Evolutionary conservation across 2,329 filamentous ascomycete genomes (phyloP), one percentile per base, ranked within the genome.

Genomic region (Neofusicoccum kwambonambiense): DNA sequence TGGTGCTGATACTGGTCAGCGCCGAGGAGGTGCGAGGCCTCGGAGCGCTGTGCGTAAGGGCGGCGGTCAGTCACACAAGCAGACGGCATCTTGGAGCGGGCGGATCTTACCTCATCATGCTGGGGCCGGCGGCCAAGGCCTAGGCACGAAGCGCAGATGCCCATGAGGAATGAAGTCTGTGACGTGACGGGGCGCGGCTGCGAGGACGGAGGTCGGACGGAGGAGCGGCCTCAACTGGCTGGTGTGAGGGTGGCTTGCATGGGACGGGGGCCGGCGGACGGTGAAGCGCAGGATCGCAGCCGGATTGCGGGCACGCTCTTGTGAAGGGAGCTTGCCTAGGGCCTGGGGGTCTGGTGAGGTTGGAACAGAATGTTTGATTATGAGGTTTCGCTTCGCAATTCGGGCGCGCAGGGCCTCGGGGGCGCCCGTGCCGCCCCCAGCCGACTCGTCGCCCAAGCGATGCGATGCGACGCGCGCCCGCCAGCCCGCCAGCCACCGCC

Each of bases 91-190:
- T 34, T 31, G 45, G 50, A 19, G 34, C 35, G 58, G 58, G 51
- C 37, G 62, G 34, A 19, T 74, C 79, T 73, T 67, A 82, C 81
- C 65, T 81, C 79, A 61, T 75, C 72, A 66, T 79, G 76, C 63
- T 80, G 80, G 69, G 78, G 70, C 70, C 76, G 75, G 68, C 79
- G 77, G 65, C 76, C 75, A 52, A 76, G 74, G 69, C 80, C 80
- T 60, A 83, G 78, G 71, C 81, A 83, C 61, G 81, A 83, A 61
- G 77, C 74, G 74, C 81, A 83, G 71, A 80, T 75, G 68, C 80
- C 81, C 81, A 83, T 82, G 13, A 44, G 64, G 64, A 65, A 65
- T 65, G 64, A 17, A 34, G 61, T 47, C 31, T 64, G 61, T 37
- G 39, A 45, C 50, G 61, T 37, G 39, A 45, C 50, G 61, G 41